These are phyloP conservation scores for Kentomonas sorsogonicus DNA, from an alignment of 208 protist genomes.

Conservation along the genomic window DNA sequence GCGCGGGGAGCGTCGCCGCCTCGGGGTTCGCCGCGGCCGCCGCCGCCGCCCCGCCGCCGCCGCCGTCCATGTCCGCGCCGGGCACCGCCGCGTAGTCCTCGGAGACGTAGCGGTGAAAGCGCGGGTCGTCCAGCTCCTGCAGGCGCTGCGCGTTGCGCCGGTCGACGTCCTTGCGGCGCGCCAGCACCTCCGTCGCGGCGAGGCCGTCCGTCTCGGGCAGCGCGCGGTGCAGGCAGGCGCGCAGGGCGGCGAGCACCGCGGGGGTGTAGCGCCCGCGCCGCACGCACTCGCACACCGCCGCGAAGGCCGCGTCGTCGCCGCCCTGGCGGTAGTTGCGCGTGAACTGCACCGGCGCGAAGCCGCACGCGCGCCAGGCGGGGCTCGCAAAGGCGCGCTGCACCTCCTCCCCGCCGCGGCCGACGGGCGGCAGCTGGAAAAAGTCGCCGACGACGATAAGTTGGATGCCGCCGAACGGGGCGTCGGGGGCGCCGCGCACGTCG, in stretches of 20 bases:
- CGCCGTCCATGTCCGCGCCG: slow-evolving; percentile 49
- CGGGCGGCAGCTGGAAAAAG: slow-evolving; percentile 83
- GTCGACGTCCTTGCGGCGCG: slow-evolving; percentile 43
- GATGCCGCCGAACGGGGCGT: slow-evolving; percentile 77
- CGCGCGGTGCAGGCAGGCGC: slow-evolving; percentile 25
- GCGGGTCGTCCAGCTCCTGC: slow-evolving; percentile 23
- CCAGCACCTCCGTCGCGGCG: slow-evolving; percentile 42
- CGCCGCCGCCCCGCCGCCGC: no score
- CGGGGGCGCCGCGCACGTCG: slow-evolving; percentile 31
- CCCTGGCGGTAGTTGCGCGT: slow-evolving; percentile 13
- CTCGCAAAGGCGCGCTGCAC: slow-evolving; percentile 49
- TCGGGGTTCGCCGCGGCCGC: no score
- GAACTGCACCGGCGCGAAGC: slow-evolving; percentile 40
- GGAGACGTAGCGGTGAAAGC: slow-evolving; percentile 55
- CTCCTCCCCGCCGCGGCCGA: slow-evolving; percentile 33
- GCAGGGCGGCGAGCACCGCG: slow-evolving; percentile 35
- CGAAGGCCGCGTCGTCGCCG: slow-evolving; percentile 39
- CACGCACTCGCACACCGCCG: slow-evolving; percentile 40
- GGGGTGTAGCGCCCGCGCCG: slow-evolving; percentile 51
- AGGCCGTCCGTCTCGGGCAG: slow-evolving; percentile 31
- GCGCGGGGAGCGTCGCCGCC: slow-evolving; percentile 43
- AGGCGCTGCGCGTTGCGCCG: slow-evolving; percentile 44
- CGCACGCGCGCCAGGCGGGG: slow-evolving; percentile 30
- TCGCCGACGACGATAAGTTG: slow-evolving; percentile 88
- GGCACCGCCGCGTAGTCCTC: slow-evolving; percentile 70